Base-by-base conservation (phyloP, 164 flowering plant species). In the Brasenia schreberi region DNA sequence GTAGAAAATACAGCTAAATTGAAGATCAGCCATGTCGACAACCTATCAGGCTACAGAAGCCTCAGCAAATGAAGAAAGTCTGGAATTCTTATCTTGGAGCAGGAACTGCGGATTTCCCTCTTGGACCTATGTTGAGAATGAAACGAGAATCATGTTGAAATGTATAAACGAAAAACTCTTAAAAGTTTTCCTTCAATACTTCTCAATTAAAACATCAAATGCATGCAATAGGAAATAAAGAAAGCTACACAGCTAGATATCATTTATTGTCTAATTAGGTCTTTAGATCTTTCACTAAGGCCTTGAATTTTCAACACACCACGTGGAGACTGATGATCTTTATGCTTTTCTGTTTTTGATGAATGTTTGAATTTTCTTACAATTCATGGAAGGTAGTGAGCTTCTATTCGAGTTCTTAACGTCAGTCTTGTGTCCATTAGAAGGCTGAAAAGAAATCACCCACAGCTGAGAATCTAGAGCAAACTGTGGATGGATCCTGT, bases 51-150 rank as follows among this genome's bases (percentile, higher is more conserved):
- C 81, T 6, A 76, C 66, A 2, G 97, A 89, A 65, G 98, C 98
- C 72, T 74, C 85, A 17, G 83, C 86, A 68, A 91, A 90, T 61
- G 79, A 75, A 19, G 96, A 83, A 77, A 94, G 91, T 77, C 77
- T 80, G 65, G 96, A 85, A 64, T 43, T 62, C 59, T 79, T 75
- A 62, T 86, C 83, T 71, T 75, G 81, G 53, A 87, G 75, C 52
- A 94, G 90, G 74, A 67, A 73, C 69, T 77, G 84, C 49, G 98
- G 98, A 56, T 82, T 81, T 65, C 97, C 98, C 75, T 85, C 77
- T 72, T 94, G 96, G 66, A 91, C 96, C 98, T 93, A 66, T 69
- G 67, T 9, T 66, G 23, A 45, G 3, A 45, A 45, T 7, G 14
- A 45, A 12, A 45, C 7, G 14, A 45, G 53, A 45, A 45, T 45